Base-by-base conservation (phyloP, 306 rosid genomes). In the Quercus variabilis region DNA sequence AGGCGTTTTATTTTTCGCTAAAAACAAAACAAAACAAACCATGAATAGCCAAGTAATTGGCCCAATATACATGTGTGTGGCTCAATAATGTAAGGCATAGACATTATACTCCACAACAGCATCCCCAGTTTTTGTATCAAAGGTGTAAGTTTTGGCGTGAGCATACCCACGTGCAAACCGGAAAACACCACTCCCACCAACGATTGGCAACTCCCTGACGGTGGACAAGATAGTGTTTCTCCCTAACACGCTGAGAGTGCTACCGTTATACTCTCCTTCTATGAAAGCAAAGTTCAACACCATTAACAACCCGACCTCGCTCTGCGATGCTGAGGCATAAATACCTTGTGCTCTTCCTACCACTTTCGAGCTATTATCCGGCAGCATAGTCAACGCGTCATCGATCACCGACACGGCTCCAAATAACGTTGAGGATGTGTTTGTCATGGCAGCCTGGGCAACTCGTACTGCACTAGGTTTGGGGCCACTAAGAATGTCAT, bases 321-420 rank as follows among this genome's bases (percentile, higher is more conserved):
- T 19, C 13, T 85, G 92, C 7, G 85, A 74, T 0, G 94, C 90
- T 20, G 78, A 62, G 1, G 79, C 88, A 23, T 81, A 86, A 1
- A 90, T 51, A 4, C 94, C 92, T 11, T 90, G 94, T 26, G 91
- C 89, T 41, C 72, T 85, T n/a, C 94, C 94, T 13, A 90, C 83
- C 0, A 76, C 26, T 51, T 77, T 83, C 1, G 94, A 88, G 28
- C 46, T 72, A 0, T 18, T 82, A 0, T 85, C 82, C 0, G 91
- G 89, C 54, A 82, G 84, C 0, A n/a, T 30, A 0, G 92, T 88
- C 65, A 90, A 5, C 3, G 91, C 85, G 69, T 90, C 94, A 6
- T 88, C 92, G 1, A 70, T 23, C 82, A 90, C 68, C 3, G 5
- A 6, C 19, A 90, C 49, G 2, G 28, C 0, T 4, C 94, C 94